Evolutionary conservation across 208 protist species (phyloP), one percentile per base, ranked within the genome.

Genomic region (Tritrichomonas musculus): DNA sequence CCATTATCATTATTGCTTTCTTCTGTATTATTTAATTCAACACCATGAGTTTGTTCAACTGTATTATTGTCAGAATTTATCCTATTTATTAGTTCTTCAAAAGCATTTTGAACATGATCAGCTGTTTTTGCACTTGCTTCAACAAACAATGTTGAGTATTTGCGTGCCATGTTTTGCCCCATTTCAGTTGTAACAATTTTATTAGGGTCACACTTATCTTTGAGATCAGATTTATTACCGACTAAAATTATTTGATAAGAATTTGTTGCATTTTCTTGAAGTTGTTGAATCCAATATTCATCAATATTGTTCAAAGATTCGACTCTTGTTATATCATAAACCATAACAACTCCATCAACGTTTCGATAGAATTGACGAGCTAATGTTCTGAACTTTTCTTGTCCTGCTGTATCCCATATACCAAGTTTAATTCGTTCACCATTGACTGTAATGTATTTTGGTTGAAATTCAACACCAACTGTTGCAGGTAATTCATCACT

Each of bases 351-450:
- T 22, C 88, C 88, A 36, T 64, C 88, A 33, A 69, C 57, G 30
- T 92, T 92, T 44, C 88, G 22, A 49, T 92, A 92, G 33, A 92
- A 64, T 73, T 92, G 88, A 14, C 55, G 36, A 20, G 88, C 72
- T 30, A 92, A n/a, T 41, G 88, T 92, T 17, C 88, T 13, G 44
- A 72, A 92, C 72, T 69, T 92, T 47, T 92, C 88, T 92, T 92
- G 88, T 73, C 88, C 88, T 8, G 88, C 88, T n/a, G 88, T 92
- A 50, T 92, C 88, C 88, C 88, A 92, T 14, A 92, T 92, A 47
- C 41, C 88, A 1, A 92, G 30, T 72, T 92, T 92, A 14, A 92
- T 92, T 13, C 39, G 22, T 92, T 72, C 41, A 27, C 27, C 27
- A 44, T 69, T 30, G 47, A 72, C 27, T 73, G 25, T 36, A 14